Percentiles rank a stretch among this genome's conserved stretches.
phyloP scores from a whole-genome alignment of 2,329 filamentous ascomycete species.

The Neonectria punicea region DNA sequence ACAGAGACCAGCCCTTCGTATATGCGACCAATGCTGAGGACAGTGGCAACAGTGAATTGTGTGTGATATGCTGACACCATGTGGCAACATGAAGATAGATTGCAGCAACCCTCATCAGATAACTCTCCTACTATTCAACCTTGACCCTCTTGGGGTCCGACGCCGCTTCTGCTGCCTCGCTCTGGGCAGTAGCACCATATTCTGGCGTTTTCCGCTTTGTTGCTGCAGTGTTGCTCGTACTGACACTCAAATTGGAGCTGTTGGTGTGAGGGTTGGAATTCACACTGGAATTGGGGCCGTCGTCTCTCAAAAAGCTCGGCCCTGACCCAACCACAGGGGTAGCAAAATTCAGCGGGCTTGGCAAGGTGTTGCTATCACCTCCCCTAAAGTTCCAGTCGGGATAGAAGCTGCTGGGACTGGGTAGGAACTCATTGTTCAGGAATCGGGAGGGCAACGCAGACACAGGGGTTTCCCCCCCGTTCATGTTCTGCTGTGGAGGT shows the following conservation, averaged over 20 bases:
- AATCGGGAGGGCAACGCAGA: slow-evolving; percentile 93
- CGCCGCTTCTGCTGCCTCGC: slow-evolving; percentile 54
- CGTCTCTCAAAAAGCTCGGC: slow-evolving; percentile 71
- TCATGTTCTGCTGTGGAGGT: slow-evolving; percentile 73
- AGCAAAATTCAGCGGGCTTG: slow-evolving; percentile 91
- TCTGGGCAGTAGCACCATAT: slow-evolving; percentile 51
- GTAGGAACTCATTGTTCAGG: slow-evolving; percentile 85
- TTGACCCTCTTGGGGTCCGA: slow-evolving; percentile 65
- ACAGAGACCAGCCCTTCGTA: slow-evolving; percentile 34
- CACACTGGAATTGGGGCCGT: slow-evolving; percentile 46
- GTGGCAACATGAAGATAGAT: slow-evolving; percentile 5
- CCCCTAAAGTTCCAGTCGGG: slow-evolving; percentile 85
- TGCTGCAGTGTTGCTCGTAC: slow-evolving; percentile 32
- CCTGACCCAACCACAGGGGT: slow-evolving; percentile 77
- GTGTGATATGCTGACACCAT: slow-evolving; percentile 11
- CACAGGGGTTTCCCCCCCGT: slow-evolving; percentile 75
- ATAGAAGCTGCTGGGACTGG: slow-evolving; percentile 93
- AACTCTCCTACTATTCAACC: slow-evolving; percentile 54
- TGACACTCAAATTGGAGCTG: slow-evolving; percentile 37
- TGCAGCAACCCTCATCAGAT: neutral
- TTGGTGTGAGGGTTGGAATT: slow-evolving; percentile 23
- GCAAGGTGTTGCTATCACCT: slow-evolving; percentile 84
- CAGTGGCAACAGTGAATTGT: slow-evolving; percentile 18
- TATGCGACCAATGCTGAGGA: slow-evolving; percentile 18
- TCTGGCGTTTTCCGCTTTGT: slow-evolving; percentile 70